Evolutionary conservation across 148 eudicot genomes (phyloP).

Genomic region (Rhododendron molle): DNA sequence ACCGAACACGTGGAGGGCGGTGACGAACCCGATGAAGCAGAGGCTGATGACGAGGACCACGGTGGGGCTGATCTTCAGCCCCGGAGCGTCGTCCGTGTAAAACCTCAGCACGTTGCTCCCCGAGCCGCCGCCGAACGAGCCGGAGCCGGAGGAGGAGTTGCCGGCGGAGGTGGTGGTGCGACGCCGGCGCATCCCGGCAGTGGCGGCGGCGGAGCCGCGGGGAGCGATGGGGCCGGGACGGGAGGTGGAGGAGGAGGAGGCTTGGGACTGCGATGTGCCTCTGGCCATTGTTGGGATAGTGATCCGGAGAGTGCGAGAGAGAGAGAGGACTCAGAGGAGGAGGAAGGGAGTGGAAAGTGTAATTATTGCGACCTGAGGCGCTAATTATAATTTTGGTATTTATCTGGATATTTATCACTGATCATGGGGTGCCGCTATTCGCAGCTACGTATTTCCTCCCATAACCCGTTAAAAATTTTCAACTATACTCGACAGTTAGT

Average conservation of each 20-base stretch:
- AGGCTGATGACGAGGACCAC: constrained; percentile 66
- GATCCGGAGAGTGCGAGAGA: constrained; percentile 1
- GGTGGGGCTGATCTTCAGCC: constrained; percentile 57
- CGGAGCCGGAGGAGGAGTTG: constrained; percentile 9
- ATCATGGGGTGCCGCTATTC: too few relatives aligned
- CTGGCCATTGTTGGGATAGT: constrained; percentile 23
- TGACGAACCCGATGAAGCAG: constrained; percentile 60
- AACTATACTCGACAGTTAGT: too few relatives aligned
- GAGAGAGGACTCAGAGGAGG: constrained; percentile 6
- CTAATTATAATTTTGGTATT: not conserved
- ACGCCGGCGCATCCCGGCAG: constrained; percentile 55
- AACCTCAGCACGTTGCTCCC: constrained; percentile 54
- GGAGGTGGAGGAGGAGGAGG: constrained; percentile 26
- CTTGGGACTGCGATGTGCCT: constrained; percentile 46
- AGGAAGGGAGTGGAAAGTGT: not conserved
- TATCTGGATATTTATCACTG: not conserved
- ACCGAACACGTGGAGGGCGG: constrained; percentile 65
- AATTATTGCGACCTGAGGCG: not conserved
- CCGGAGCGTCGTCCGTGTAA: constrained; percentile 75
- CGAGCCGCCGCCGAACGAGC: not conserved
- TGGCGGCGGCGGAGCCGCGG: constrained; percentile 62
- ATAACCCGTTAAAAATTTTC: too few relatives aligned
- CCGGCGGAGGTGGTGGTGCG: constrained; percentile 21
- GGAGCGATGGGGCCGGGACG: constrained; percentile 49
- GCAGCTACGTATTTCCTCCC: too few relatives aligned